Evolutionary conservation across 2,329 filamentous ascomycete genomes (phyloP).

Genomic region (Aspergillus proliferans): DNA sequence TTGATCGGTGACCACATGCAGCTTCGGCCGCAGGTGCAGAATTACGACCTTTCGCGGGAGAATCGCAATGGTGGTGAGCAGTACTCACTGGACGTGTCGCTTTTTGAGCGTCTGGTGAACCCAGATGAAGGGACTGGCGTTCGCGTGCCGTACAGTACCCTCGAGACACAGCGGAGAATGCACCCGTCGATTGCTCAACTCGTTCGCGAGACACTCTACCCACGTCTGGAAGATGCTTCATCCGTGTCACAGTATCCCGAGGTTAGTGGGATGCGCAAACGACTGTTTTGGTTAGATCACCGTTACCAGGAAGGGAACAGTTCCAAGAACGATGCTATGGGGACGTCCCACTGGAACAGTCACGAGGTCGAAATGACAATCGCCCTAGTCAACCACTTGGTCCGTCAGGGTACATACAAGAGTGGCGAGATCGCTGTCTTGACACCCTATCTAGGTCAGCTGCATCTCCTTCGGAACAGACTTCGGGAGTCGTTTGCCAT

Average conservation of each 20-base stretch:
- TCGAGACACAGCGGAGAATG: conserved; percentile 61
- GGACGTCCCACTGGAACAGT: conserved; percentile 43
- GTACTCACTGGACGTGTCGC: conserved; percentile 44
- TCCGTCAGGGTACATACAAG: conserved; percentile 58
- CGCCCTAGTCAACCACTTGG: conserved; percentile 58
- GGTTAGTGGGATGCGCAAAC: conserved; percentile 43
- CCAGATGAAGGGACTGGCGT: conserved; percentile 11
- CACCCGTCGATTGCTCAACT: conserved; percentile 56
- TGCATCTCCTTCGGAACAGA: conserved; percentile 40
- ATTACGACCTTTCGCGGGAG: conserved; percentile 30
- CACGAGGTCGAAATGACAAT: conserved; percentile 59
- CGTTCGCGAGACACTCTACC: conserved; percentile 54
- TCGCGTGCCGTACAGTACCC: conserved; percentile 32
- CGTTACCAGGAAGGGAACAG: conserved; percentile 31
- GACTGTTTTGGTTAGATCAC: conserved; percentile 51
- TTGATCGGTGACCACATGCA: conserved; percentile 42
- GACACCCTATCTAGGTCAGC: conserved; percentile 54
- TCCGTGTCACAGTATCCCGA: conserved; percentile 32
- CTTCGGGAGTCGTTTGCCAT: conserved; percentile 51
- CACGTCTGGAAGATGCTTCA: conserved; percentile 47
- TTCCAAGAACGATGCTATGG: conserved; percentile 17
- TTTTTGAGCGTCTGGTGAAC: conserved; percentile 48
- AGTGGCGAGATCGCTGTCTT: conserved; percentile 62
- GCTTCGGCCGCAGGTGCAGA: conserved; percentile 36
- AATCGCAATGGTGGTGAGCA: conserved; percentile 24